These are phyloP conservation scores for Saccharomyces pastorianus DNA, from an alignment of 1,139 yeast genomes.

Conservation along the genomic window DNA sequence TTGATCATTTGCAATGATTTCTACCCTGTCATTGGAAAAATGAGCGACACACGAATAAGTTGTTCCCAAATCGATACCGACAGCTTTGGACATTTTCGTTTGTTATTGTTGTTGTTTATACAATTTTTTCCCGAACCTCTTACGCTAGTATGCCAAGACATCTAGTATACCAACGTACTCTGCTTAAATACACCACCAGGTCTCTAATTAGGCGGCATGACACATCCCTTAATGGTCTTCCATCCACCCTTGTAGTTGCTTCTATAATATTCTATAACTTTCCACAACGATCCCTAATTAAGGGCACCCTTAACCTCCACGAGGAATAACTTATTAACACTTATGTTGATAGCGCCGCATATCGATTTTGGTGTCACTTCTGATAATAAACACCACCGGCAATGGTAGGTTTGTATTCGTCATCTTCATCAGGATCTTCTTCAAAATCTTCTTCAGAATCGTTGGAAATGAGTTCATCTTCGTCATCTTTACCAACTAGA, in stretches of 20 bases:
- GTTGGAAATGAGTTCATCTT: not conserved
- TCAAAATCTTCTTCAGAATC: not conserved
- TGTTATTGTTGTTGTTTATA: no score
- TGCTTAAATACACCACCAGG: not conserved
- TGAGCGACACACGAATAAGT: constrained; percentile 77
- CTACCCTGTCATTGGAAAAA: constrained; percentile 60
- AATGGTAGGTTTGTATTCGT: constrained; percentile 18
- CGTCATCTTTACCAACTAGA: not conserved
- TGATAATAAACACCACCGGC: constrained; percentile 17
- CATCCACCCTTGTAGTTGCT: not conserved
- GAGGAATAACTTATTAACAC: not conserved
- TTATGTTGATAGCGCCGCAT: not conserved
- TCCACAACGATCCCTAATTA: not conserved
- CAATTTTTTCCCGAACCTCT: no score
- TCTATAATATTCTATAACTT: not conserved
- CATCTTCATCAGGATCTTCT: constrained; percentile 4
- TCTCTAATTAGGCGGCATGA: not conserved
- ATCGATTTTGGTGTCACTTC: not conserved
- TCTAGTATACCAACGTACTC: not conserved
- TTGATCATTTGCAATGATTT: constrained; percentile 60
- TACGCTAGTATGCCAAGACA: constrained; percentile 1
- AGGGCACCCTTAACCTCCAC: not conserved
- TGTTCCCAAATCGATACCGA: constrained; percentile 79
- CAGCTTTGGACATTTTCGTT: constrained; percentile 49
- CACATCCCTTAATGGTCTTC: not conserved